phyloP scores from a whole-genome alignment of 495 filamentous ascomycete genomes.

The Neurospora tetraspora region DNA sequence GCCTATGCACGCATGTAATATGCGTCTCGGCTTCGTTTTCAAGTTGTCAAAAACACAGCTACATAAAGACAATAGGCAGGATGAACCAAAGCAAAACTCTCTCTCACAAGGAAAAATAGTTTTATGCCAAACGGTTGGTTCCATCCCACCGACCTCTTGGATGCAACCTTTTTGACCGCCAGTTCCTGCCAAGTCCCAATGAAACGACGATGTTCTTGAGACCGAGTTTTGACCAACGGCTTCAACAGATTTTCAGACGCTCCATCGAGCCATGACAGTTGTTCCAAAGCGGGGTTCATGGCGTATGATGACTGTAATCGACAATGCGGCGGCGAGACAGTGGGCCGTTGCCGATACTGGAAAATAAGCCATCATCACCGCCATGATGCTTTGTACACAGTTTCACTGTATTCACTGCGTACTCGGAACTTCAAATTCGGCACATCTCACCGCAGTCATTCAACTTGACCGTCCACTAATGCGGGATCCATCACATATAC shows the following conservation, averaged over 20 bases:
- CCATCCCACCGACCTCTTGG: background rate
- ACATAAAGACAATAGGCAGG: background rate
- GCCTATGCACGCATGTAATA: background rate
- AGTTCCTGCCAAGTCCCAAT: background rate
- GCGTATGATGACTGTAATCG: background rate
- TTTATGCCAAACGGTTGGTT: background rate
- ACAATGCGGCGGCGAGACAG: background rate
- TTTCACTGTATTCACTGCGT: background rate
- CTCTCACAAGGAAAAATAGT: background rate
- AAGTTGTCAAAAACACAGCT: background rate
- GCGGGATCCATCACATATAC: constrained; percentile 14
- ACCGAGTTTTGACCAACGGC: background rate
- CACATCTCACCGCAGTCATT: background rate
- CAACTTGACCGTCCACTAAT: constrained; percentile 10
- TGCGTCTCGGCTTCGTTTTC: background rate
- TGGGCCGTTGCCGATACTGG: background rate
- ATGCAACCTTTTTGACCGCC: background rate
- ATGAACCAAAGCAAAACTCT: background rate
- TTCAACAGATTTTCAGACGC: background rate
- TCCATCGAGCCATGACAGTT: background rate
- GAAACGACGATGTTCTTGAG: background rate
- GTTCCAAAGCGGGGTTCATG: background rate
- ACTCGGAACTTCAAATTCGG: background rate
- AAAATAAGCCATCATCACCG: background rate
- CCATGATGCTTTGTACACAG: background rate